Conservation (phyloP, 345 rosid genomes). For the Combretum micranthum region DNA sequence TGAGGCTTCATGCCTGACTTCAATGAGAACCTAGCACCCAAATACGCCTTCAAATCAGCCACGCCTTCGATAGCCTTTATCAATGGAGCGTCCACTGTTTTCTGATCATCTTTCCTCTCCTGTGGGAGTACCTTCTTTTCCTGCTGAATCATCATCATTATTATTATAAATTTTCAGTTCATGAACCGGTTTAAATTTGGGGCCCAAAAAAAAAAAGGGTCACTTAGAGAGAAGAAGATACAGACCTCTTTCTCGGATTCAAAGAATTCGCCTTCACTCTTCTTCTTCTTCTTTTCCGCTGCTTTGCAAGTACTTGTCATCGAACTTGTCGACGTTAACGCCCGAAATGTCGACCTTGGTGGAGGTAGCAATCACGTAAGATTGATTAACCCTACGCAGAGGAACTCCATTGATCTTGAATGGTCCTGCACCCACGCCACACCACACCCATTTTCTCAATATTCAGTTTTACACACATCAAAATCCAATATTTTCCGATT, state of each 20-base stretch:
- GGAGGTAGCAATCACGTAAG: constrained; percentile 61
- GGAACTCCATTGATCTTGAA: constrained; percentile 79
- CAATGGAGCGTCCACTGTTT: constrained; percentile 50
- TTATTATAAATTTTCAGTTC: no score
- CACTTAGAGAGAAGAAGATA: background rate
- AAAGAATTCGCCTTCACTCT: constrained; percentile 73
- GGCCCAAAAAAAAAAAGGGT: background rate
- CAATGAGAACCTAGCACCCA: constrained; percentile 79
- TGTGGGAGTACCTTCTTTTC: constrained; percentile 61
- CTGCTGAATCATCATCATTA: no score
- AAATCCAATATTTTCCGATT: no score
- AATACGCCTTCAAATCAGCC: constrained; percentile 67
- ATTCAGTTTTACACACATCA: no score
- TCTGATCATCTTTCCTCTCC: constrained; percentile 83
- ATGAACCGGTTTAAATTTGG: no score
- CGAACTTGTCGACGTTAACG: constrained; percentile 43
- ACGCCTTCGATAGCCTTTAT: constrained; percentile 61
- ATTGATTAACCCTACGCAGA: constrained; percentile 56
- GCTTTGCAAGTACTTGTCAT: constrained; percentile 38
- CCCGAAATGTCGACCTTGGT: constrained; percentile 64
- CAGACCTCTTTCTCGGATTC: constrained; percentile 70
- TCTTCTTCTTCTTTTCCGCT: constrained; percentile 57
- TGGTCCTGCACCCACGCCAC: constrained; percentile 57
- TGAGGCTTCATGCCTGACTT: constrained; percentile 80
- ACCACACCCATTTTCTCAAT: no score